Evolutionary conservation across 352 stramenopile genomes (phyloP), one percentile per base, ranked within the genome.

Genomic region (Hyaloperonospora brassicae): DNA sequence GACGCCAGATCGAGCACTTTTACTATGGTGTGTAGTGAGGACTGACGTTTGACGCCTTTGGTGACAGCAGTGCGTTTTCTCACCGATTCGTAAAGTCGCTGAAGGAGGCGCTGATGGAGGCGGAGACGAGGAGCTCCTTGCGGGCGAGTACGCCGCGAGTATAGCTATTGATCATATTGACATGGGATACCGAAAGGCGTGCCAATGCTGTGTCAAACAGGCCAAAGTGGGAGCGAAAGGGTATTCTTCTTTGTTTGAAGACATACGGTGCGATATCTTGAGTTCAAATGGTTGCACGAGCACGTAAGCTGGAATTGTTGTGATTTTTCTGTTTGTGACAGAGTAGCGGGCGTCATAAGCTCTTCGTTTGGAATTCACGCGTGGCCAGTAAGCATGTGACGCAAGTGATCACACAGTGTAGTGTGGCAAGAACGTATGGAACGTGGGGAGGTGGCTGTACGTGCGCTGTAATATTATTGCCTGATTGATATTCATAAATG

Each of bases 11-110:
- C 11, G 76, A 86, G 52, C 61, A 58, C 12, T 91, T 89, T 43
- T 78, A 91, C 62, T 91, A 89, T 52, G 81, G 89, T 47, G 78
- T 78, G 53, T 89, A 76, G 50, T 76, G 89, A 52, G 81, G 81
- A 0, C 57, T 91, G 44, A 89, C 78, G 22, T 91, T 91, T 68
- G 84, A 70, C 54, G 76, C 89, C 46, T 65, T 57, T 10, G 59
- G 62, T 21, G 36, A 55, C 25, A 64, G 68, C 27, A 57, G 66
- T 38, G 64, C 72, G 47, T 91, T 78, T 39, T 91, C 87, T 53
- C 89, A 70, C 52, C 72, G 87, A 52, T 70, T 89, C 58, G 74
- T 64, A 43, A 91, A 89, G 61, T 77, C 72, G 25, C n/a, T n/a
- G n/a, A n/a, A n/a, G n/a, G n/a, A n/a, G n/a, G n/a, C n/a, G n/a